A percentile compares a stretch with the other conserved stretches of the same genome.
These are phyloP conservation scores for Toxicodendron radicans DNA, from an alignment of 345 rosid species.

Conservation along the genomic window DNA sequence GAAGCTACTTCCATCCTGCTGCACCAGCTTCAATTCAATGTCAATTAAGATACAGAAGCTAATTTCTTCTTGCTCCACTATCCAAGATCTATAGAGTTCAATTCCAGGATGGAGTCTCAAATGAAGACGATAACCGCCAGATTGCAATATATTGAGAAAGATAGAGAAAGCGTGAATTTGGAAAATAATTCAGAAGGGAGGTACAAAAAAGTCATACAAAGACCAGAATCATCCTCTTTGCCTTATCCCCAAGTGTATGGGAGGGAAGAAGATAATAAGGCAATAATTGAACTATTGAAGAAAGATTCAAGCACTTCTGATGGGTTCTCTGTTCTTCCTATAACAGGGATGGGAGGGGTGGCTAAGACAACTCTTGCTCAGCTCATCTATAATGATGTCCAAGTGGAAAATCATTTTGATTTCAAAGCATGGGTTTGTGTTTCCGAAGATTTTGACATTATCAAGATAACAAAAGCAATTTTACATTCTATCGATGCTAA, in stretches of 20 bases:
- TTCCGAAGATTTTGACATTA: too few species aligned
- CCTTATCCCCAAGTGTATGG: slow-evolving; percentile 17
- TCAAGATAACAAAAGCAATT: too few species aligned
- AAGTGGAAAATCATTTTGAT: too few species aligned
- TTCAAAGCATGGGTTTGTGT: too few species aligned
- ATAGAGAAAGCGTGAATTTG: slow-evolving; percentile 1
- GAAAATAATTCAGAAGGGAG: background rate
- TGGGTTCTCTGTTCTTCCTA: too few species aligned
- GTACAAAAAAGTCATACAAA: background rate
- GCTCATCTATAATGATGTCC: too few species aligned
- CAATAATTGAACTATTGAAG: background rate
- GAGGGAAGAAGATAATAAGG: slow-evolving; percentile 22
- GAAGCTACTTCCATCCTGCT: background rate
- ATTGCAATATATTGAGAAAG: slow-evolving; percentile 1
- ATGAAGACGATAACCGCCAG: slow-evolving; percentile 12
- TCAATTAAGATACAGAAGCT: too few species aligned
- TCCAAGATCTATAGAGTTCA: background rate
- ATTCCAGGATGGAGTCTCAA: background rate
- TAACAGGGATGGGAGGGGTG: too few species aligned
- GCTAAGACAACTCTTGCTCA: too few species aligned
- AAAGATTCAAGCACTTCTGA: too few species aligned
- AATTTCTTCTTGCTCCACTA: too few species aligned
- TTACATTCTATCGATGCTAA: background rate
- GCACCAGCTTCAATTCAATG: background rate
- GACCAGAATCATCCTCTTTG: slow-evolving; percentile 10